Evolutionary conservation across 768 basidiomycete species (phyloP).

Genomic region (Chiua virens): DNA sequence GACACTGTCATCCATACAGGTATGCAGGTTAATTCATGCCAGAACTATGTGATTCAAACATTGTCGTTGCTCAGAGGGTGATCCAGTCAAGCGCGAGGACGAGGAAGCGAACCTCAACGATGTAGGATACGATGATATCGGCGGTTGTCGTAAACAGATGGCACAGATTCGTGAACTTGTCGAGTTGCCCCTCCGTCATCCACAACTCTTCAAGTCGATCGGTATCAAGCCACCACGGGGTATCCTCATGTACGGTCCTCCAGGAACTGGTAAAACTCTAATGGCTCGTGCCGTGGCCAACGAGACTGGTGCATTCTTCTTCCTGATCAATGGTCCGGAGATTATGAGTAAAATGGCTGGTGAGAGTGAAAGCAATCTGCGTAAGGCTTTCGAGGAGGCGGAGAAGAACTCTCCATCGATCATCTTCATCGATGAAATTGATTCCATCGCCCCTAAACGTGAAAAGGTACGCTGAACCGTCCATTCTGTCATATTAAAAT

Average conservation of each 20-base stretch:
- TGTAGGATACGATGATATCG: conserved; percentile 99
- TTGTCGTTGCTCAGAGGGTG: conserved; percentile 82
- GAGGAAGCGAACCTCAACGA: conserved; percentile 96
- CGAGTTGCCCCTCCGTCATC: conserved; percentile 95
- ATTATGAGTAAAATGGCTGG: conserved; percentile 99
- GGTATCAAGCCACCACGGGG: conserved; percentile 99
- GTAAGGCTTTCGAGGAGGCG: conserved; percentile 99
- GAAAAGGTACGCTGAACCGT: conserved; percentile 69
- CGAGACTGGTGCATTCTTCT: conserved; percentile 99
- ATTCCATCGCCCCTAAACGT: conserved; percentile 99
- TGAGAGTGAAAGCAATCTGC: conserved; percentile 93
- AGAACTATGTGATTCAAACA: conserved; percentile 1
- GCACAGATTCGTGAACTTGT: conserved; percentile 99
- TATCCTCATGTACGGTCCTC: conserved; percentile 98
- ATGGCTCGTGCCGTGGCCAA: conserved; percentile 99
- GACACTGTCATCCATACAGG: conserved; percentile 97
- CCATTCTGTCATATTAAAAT: background rate
- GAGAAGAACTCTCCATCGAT: conserved; percentile 99
- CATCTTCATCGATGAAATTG: conserved; percentile 99
- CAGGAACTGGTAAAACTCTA: conserved; percentile 98
- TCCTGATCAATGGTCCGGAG: conserved; percentile 99
- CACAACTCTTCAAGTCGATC: conserved; percentile 99
- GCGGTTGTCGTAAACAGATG: conserved; percentile 99
- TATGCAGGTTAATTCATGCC: conserved; percentile 17
- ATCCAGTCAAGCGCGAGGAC: conserved; percentile 97